phyloP scores from a whole-genome alignment of 2,329 filamentous ascomycete genomes.

The Colletotrichum liriopes region DNA sequence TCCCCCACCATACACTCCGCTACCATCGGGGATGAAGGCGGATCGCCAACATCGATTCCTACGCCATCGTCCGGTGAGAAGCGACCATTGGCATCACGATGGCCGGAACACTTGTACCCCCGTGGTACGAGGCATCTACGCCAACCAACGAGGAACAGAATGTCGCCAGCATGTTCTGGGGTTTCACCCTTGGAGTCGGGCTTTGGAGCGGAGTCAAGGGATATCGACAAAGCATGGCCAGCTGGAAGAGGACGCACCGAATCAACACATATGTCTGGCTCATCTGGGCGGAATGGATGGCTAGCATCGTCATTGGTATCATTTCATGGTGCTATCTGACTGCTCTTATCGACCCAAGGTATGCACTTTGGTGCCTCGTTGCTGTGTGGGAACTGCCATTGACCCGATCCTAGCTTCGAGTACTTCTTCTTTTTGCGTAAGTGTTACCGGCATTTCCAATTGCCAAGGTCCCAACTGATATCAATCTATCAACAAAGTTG shows the following conservation, averaged over 20 bases:
- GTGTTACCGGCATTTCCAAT: neutral
- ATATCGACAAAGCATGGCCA: conserved; percentile 53
- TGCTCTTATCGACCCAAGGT: conserved; percentile 52
- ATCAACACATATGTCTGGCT: conserved; percentile 56
- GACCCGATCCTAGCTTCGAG: conserved; percentile 7
- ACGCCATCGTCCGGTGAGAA: conserved; percentile 4
- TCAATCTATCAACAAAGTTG: neutral
- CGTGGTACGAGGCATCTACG: conserved; percentile 35
- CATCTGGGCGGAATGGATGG: conserved; percentile 58
- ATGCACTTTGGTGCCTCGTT: neutral
- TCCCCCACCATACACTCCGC: neutral
- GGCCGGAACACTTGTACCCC: conserved; percentile 36
- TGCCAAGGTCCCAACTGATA: too few relatives aligned
- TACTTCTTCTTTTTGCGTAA: conserved; percentile 39
- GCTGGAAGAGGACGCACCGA: conserved; percentile 51
- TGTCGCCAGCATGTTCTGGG: conserved; percentile 56
- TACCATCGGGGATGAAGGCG: conserved; percentile 16
- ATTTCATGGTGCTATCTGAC: conserved; percentile 55
- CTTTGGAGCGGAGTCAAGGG: conserved; percentile 53
- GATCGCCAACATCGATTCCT: neutral
- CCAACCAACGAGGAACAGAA: conserved; percentile 49
- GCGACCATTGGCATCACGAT: neutral
- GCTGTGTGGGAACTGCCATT: neutral
- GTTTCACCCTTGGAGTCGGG: conserved; percentile 55
- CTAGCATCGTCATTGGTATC: conserved; percentile 53